Percentiles rank a stretch among this genome's conserved stretches.
Evolutionary conservation across 2,329 filamentous ascomycete species (phyloP).

Genomic region (Neofusicoccum sp.): DNA sequence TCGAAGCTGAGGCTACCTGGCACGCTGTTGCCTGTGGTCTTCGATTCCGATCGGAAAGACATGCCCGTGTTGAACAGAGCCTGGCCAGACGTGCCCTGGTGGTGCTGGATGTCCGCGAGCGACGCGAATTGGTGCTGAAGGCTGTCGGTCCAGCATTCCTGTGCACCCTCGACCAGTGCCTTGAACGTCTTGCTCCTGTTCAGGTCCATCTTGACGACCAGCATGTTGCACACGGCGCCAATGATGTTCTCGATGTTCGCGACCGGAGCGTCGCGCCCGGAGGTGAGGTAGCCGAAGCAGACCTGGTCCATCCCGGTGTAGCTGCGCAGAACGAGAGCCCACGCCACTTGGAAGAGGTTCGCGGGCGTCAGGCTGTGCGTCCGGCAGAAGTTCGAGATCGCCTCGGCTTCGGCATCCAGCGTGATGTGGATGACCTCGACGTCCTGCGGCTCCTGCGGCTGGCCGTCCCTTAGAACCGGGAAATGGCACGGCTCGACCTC

Average conservation of each 20-base stretch:
- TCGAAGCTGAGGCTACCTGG: constrained; percentile 29
- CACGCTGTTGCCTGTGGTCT: constrained; percentile 52
- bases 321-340: constrained; percentile 33
- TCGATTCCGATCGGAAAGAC: constrained; percentile 46
- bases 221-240: constrained; percentile 43
- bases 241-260: constrained; percentile 37
- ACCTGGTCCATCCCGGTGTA: constrained; percentile 36
- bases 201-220: constrained; percentile 40
- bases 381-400: constrained; percentile 41
- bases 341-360: constrained; percentile 46
- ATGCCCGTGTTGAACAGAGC: constrained; percentile 56
- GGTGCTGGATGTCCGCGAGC: constrained; percentile 32
- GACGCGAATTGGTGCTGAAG: constrained; percentile 31
- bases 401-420: constrained; percentile 42
- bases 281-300: constrained; percentile 38
- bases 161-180: constrained; percentile 26
- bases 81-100: constrained; percentile 53
- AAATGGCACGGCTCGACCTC: constrained; percentile 46
- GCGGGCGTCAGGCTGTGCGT: constrained; percentile 50
- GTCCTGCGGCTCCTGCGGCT: neutral
- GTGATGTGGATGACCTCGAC: constrained; percentile 6
- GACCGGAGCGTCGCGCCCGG: constrained; percentile 39
- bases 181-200: constrained; percentile 30
- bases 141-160: neutral
- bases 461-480: constrained; percentile 32